These are phyloP conservation scores for Phytophthora hibernalis DNA, from an alignment of 352 stramenopile genomes.

Conservation along the genomic window DNA sequence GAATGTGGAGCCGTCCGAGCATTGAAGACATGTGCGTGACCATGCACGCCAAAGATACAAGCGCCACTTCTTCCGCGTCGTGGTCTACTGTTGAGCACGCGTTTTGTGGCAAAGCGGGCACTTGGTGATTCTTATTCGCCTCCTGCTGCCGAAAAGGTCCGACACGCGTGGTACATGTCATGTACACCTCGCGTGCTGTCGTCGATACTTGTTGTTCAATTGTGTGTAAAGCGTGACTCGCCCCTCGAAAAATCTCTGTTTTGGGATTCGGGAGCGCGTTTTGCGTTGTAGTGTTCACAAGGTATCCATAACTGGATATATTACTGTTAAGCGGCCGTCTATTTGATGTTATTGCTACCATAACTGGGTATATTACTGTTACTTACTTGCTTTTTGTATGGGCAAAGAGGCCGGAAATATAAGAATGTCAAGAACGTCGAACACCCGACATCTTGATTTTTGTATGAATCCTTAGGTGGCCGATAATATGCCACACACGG, in stretches of 20 bases:
- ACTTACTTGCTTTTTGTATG: no score
- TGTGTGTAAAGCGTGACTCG: background rate
- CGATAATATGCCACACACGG: no score
- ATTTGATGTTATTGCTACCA: no score
- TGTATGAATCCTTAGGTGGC: no score
- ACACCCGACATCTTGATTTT: no score
- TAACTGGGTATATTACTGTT: no score
- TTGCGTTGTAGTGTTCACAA: slow-evolving; percentile 4
- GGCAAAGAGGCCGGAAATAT: no score
- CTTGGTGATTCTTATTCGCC: slow-evolving; percentile 3
- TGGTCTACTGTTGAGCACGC: slow-evolving; percentile 5
- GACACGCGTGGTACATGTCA: slow-evolving; percentile 25
- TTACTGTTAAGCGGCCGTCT: no score
- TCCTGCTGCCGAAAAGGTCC: slow-evolving; percentile 18
- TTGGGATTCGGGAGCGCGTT: background rate
- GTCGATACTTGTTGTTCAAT: background rate
- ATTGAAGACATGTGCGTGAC: background rate
- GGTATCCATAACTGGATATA: no score
- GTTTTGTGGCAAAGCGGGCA: background rate
- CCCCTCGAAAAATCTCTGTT: background rate
- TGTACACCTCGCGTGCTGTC: background rate
- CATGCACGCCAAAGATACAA: background rate
- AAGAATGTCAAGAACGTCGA: no score
- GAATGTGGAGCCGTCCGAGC: background rate
- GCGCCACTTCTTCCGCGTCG: background rate